phyloP scores from a whole-genome alignment of 768 basidiomycete species.

The Favolaschia claudopus region DNA sequence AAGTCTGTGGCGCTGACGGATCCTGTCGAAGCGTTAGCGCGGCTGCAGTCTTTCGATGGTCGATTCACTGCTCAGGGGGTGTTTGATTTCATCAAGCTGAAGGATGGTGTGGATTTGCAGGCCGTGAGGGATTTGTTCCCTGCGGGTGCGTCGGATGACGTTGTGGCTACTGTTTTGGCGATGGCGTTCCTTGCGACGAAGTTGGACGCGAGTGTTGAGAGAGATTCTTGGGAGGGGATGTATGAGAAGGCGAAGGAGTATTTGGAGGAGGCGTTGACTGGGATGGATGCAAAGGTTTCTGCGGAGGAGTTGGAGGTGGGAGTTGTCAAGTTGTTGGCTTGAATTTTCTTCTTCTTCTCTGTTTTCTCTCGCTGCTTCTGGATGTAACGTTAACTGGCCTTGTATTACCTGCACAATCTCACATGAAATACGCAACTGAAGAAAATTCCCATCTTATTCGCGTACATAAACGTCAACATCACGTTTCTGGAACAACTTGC shows the following conservation, averaged over 20 bases:
- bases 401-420: no score
- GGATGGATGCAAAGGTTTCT: background rate
- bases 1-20: background rate
- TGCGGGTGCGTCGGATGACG: constrained; percentile 3
- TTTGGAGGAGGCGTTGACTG: constrained; percentile 11
- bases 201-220: background rate
- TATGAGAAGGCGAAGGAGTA: constrained; percentile 26
- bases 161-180: constrained; percentile 17
- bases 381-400: no score
- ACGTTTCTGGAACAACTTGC: no score
- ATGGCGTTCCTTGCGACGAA: constrained; percentile 25
- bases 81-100: constrained; percentile 17
- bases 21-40: constrained; percentile 23
- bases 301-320: constrained; percentile 5
- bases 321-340: constrained; percentile 3
- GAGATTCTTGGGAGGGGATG: constrained; percentile 24
- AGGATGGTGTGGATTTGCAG: background rate
- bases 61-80: constrained; percentile 20
- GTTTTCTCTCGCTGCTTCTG: no score
- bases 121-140: constrained; percentile 5
- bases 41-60: constrained; percentile 25
- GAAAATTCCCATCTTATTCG: no score
- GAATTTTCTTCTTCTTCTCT: background rate
- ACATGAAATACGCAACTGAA: no score
- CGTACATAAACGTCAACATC: no score